These are phyloP conservation scores for Hyphochytrium catenoides DNA, from an alignment of 352 stramenopile species.

Conservation along the genomic window DNA sequence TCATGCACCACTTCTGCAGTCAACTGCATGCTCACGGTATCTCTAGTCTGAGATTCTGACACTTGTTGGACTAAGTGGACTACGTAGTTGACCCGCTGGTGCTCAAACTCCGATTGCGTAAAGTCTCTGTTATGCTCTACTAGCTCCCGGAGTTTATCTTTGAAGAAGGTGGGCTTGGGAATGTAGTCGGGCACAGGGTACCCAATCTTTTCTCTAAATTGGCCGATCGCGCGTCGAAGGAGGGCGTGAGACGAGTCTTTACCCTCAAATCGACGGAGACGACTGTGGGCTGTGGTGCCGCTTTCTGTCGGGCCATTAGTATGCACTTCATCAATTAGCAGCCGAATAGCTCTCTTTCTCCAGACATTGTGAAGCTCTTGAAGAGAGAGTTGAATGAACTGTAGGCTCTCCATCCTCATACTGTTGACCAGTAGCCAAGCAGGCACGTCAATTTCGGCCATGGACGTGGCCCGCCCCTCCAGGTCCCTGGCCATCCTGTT, in stretches of 20 bases:
- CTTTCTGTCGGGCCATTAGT: conserved; percentile 8
- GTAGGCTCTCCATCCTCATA: conserved; percentile 98
- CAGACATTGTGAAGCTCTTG: conserved; percentile 95
- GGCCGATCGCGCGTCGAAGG: conserved; percentile 33
- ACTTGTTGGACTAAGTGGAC: conserved; percentile 31
- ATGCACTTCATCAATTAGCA: conserved; percentile 52
- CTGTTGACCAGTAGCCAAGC: conserved; percentile 97
- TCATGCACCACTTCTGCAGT: conserved; percentile 67
- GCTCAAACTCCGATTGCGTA: conserved; percentile 22
- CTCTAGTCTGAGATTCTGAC: conserved; percentile 15
- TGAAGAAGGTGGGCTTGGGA: conserved; percentile 35
- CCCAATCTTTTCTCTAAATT: conserved; percentile 50
- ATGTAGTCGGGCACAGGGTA: conserved; percentile 33
- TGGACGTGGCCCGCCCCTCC: conserved; percentile 6
- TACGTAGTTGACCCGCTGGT: conserved; percentile 23
- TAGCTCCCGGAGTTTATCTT: conserved; percentile 28
- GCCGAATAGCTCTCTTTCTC: conserved; percentile 76
- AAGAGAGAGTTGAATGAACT: conserved; percentile 90
- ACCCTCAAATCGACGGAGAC: conserved; percentile 1
- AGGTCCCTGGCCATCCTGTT: conserved; percentile 58
- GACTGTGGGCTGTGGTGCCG: conserved; percentile 17
- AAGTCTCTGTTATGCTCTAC: conserved; percentile 30
- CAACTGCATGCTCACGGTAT: conserved; percentile 30
- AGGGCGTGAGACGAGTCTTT: too few relatives aligned
- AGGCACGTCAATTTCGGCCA: conserved; percentile 16